These are phyloP conservation scores for Pseudonitzschia multistriata DNA, from an alignment of 108 stramenopile species.

Conservation along the genomic window DNA sequence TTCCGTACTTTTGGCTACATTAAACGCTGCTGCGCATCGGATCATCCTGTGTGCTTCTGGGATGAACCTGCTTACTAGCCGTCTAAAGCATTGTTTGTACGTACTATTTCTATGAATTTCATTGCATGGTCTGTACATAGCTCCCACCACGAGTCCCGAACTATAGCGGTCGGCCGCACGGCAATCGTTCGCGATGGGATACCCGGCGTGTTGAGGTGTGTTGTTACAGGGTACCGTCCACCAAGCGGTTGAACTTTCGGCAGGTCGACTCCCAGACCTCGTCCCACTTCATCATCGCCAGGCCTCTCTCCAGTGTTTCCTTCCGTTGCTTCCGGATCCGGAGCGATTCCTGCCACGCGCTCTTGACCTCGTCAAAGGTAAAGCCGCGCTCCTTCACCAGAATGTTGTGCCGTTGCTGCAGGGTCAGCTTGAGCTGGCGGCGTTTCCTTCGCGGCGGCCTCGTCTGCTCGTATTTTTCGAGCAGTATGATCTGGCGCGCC, in stretches of 20 bases:
- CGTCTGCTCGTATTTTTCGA: conserved; percentile 49
- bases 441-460: conserved; percentile 45
- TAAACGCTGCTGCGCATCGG: no score
- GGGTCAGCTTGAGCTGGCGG: conserved; percentile 42
- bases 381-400: conserved; percentile 48
- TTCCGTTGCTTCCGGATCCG: conserved; percentile 46
- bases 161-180: no score
- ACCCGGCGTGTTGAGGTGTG: no score
- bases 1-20: no score
- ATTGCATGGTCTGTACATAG: no score
- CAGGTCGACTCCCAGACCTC: conserved; percentile 55
- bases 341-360: conserved; percentile 48
- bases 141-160: no score
- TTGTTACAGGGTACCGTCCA: conserved; percentile 21
- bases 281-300: conserved; percentile 39
- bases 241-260: conserved; percentile 45
- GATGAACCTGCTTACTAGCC: no score
- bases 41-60: no score
- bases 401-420: conserved; percentile 41
- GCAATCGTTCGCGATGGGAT: no score
- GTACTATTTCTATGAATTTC: no score
- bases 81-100: no score
- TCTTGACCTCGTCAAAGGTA: conserved; percentile 44
- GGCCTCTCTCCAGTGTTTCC: conserved; percentile 46
- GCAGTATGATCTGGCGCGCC: conserved; percentile 16